Evolutionary conservation across 345 rosid genomes (phyloP).

Genomic region (Eucalyptus paniculata): DNA sequence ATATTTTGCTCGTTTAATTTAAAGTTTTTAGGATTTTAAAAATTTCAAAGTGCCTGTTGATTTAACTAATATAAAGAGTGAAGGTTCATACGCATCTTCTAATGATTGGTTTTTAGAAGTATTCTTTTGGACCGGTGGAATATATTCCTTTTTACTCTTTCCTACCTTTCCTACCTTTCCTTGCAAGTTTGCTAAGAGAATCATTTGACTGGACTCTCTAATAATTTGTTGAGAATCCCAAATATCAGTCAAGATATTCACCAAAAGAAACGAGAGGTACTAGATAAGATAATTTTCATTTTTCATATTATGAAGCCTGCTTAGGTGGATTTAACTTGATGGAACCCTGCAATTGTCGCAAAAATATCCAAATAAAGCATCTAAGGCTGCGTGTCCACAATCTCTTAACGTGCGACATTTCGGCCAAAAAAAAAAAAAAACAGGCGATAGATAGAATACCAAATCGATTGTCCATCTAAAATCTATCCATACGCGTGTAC

Average conservation of each 20-base stretch:
- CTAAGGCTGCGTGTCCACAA: too few species aligned
- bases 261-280: not conserved
- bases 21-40: not conserved
- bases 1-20: not conserved
- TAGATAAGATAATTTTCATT: not conserved
- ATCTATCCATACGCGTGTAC: not conserved
- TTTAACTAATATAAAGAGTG: not conserved
- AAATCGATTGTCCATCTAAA: not conserved
- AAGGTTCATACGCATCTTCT: not conserved
- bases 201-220: not conserved
- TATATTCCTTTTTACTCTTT: not conserved
- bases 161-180: not conserved
- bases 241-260: not conserved
- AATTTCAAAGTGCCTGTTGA: not conserved
- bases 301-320: not conserved
- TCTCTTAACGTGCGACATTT: not conserved
- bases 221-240: not conserved
- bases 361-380: not conserved
- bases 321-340: not conserved
- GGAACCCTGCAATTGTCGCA: not conserved
- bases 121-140: not conserved
- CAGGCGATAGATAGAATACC: not conserved
- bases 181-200: not conserved
- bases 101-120: not conserved
- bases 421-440: too few species aligned